Conservation (phyloP, 2,329 filamentous ascomycete genomes). For the Grosmannia penicillata region DNA sequence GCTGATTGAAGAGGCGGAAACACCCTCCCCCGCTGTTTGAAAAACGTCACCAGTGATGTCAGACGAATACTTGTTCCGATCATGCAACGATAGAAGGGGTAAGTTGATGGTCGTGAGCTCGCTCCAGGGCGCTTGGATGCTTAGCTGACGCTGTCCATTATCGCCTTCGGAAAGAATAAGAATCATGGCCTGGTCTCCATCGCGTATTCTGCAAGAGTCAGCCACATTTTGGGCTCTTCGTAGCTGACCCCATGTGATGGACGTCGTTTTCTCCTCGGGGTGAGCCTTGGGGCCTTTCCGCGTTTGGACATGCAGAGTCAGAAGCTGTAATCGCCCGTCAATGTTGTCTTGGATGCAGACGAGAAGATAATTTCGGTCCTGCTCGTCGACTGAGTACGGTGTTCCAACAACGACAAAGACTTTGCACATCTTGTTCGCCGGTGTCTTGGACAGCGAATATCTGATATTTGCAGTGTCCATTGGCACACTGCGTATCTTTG, state of each 20-base stretch:
- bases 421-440: constrained; percentile 38
- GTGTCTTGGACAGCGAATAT: constrained; percentile 39
- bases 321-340: constrained; percentile 51
- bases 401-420: constrained; percentile 55
- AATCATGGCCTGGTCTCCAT: constrained; percentile 53
- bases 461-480: constrained; percentile 46
- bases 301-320: constrained; percentile 45
- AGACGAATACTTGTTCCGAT: constrained; percentile 3
- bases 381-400: constrained; percentile 36
- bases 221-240: constrained; percentile 51
- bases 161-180: constrained; percentile 53
- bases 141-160: constrained; percentile 50
- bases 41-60: background rate
- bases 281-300: constrained; percentile 14
- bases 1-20: constrained; percentile 28
- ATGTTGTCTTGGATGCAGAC: constrained; percentile 57
- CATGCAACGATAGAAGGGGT: constrained; percentile 39
- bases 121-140: constrained; percentile 63
- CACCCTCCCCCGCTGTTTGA: background rate
- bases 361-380: constrained; percentile 38
- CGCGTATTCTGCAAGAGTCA: constrained; percentile 57
- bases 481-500: constrained; percentile 53
- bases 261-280: constrained; percentile 14
- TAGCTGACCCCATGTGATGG: constrained; percentile 31
- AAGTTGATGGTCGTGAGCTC: constrained; percentile 51